Base-by-base conservation (phyloP, 768 basidiomycete species). In the Neoboletus subvelutipes region DNA sequence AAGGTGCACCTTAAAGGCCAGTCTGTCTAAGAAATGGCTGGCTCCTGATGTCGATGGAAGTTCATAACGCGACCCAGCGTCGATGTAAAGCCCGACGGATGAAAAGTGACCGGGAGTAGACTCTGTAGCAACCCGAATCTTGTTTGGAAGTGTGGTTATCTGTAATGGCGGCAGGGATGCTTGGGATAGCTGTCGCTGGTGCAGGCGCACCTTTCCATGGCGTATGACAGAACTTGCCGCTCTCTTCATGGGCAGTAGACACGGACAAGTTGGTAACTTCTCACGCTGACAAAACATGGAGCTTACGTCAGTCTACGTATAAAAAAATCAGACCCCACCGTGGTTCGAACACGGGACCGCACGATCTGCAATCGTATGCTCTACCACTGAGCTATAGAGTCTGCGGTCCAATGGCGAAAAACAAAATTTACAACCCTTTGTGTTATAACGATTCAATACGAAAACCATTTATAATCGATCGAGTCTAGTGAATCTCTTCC, bases 11-110 rank as follows among this genome's bases (percentile, higher is more conserved):
- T 98, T 98, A 80, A 96, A 98, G 2, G 96, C 96, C 84, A 98
- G 86, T 66, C 94, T 81, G 66, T 98, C 95, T 34, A 98, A 70
- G 68, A 98, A 90, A 81, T 98, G 94, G 59, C 90, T 91, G 7
- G 87, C 88, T 0, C 97, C 97, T 9, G 83, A 83, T 0, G 80
- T 88, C 18, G 80, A 73, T 20, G 80, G 73, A 12, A 80, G 84
- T 71, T 98, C 97, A 78, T 91, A 95, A 15, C 97, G 81, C 29
- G 92, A 86, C 26, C 97, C 97, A 2, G 92, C 94, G 71, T 98
- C 94, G 64, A 98, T 81, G 66, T 94, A 98, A 40, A 98, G 82
- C 4, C 96, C 97, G 1, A 96, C 82, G 0, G 94, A 88, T 36
- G 94, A 90, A 72, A 98, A 98, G 76, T 98, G 94, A 18, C 94